A percentile compares a stretch with the other conserved stretches of the same genome.
phyloP scores from a whole-genome alignment of 768 basidiomycete genomes.

The Kwoniella pini region DNA sequence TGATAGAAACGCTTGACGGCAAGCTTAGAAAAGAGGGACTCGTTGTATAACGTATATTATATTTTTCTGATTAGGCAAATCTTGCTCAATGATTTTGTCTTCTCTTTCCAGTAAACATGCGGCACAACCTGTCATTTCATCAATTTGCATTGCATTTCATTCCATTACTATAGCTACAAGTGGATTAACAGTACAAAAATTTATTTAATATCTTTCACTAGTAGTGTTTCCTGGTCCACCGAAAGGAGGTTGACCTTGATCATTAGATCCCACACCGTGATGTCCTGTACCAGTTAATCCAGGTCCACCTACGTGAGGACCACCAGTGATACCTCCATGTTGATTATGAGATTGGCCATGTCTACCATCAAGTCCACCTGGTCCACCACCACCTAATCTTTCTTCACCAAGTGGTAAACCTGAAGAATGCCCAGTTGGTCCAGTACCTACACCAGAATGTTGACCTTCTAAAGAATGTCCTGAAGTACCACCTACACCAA shows the following conservation, averaged over 20 bases:
- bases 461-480: neutral
- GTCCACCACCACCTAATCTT: neutral
- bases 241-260: constrained; percentile 3
- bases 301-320: neutral
- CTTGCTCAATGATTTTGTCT: no score
- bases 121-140: no score
- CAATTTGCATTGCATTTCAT: neutral
- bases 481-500: neutral
- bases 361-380: neutral
- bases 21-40: no score
- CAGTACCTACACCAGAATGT: neutral
- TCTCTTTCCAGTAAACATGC: no score
- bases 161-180: constrained; percentile 1
- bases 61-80: no score
- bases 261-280: neutral
- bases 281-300: neutral
- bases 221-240: neutral
- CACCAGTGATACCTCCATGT: neutral
- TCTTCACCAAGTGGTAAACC: neutral
- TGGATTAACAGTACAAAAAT: no score
- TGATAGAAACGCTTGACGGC: no score
- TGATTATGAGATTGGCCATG: neutral
- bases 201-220: neutral
- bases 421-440: neutral
- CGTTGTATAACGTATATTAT: no score